Base-by-base conservation (phyloP, 176 grass and related monocot genomes). In the Oryza glaberrima region DNA sequence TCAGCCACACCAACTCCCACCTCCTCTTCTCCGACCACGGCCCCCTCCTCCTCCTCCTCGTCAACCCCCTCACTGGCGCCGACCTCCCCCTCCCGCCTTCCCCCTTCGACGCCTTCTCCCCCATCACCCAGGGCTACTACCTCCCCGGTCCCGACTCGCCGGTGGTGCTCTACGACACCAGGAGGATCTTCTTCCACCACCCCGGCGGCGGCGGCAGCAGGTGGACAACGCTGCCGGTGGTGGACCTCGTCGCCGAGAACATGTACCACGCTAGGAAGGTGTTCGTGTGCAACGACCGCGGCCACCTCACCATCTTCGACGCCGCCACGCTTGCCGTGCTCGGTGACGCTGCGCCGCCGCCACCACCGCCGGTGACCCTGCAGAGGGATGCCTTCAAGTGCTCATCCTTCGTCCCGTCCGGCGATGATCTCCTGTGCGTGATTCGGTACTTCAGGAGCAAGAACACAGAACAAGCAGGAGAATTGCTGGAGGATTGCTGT, bases 191-290 rank as follows among this genome's bases (percentile, higher is more conserved):
- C 63, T 79, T 79, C 77, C 25, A 32, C 73, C 73, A 56, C 48
- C 28, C 26, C 1, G 14, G n/a, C n/a, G n/a, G n/a, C n/a, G n/a
- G 25, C 4, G 22, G 28, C 3, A 40, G 0, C 0, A 13, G 63
- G 6, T 80, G 77, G 65, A 69, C 44, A 17, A 44, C 68, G 77
- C 26, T 80, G 64, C 77, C 77, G 15, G 25, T 80, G 64, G 5
- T 16, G 26, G 43, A n/a, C 9, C 77, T 80, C 26, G 26, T 80
- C 44, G 65, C 65, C 2, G 77, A 80, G 43, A 80, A 69, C 26
- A 80, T 80, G 65, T 80, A 69, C 65, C 77, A 80, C 17, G 10
- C 7, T 4, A 44, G 65, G 64, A 51, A 80, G 77, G 14, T 69
- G 15, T 80, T 68, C 11, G 65, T 80, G 0, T 69, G 41, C 77